Conservation (phyloP, 2,329 filamentous ascomycete genomes). For the Phialophora tarda region DNA sequence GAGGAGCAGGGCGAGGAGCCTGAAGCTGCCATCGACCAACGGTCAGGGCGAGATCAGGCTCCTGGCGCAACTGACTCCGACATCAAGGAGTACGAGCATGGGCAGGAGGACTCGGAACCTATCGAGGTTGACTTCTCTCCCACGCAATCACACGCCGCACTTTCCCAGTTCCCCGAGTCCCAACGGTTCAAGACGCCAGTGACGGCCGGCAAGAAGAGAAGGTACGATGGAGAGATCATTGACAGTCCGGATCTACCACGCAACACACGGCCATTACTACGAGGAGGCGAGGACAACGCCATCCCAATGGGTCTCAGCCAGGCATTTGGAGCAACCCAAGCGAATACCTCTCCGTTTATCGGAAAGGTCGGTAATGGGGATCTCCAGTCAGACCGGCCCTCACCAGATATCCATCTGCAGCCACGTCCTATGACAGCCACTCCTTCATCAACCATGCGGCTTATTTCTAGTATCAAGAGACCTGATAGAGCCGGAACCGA, state of each 20-base stretch:
- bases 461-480: slow-evolving; percentile 44
- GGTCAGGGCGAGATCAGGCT: not conserved
- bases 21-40: not conserved
- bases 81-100: not conserved
- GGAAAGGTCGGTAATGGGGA: slow-evolving; percentile 46
- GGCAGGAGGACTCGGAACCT: slow-evolving; percentile 22
- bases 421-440: slow-evolving; percentile 44
- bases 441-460: slow-evolving; percentile 48
- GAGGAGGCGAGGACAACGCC: slow-evolving; percentile 44
- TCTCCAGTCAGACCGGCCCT: slow-evolving; percentile 54
- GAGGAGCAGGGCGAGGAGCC: slow-evolving; percentile 2
- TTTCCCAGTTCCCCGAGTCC: slow-evolving; percentile 54
- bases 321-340: slow-evolving; percentile 56
- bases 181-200: slow-evolving; percentile 54
- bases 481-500: slow-evolving; percentile 49
- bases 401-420: slow-evolving; percentile 55
- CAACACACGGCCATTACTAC: slow-evolving; percentile 48
- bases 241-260: slow-evolving; percentile 50
- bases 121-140: slow-evolving; percentile 33
- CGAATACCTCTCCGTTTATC: slow-evolving; percentile 53
- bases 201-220: slow-evolving; percentile 47
- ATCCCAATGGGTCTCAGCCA: slow-evolving; percentile 55
- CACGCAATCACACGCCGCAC: slow-evolving; percentile 43
- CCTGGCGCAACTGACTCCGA: not conserved
- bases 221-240: slow-evolving; percentile 41